These are phyloP conservation scores for Heliosperma pusillum DNA, from an alignment of 148 eudicot genomes.

Conservation along the genomic window DNA sequence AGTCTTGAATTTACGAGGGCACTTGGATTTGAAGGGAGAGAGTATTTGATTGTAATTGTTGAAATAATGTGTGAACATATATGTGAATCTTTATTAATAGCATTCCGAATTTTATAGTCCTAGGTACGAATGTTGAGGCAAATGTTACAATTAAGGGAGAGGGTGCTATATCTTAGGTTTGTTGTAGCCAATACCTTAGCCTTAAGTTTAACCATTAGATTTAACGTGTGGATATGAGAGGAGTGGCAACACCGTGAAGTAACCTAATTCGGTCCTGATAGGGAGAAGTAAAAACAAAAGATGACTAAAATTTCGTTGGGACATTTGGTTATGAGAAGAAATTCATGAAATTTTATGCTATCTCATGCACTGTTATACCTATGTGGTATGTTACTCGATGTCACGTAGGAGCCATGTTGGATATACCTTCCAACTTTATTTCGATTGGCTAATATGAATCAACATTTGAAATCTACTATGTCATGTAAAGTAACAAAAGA, in stretches of 20 bases:
- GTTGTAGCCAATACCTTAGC: not conserved
- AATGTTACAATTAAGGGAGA: not conserved
- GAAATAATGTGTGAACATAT: conserved; percentile 10
- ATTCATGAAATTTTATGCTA: not conserved
- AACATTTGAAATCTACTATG: too few species aligned
- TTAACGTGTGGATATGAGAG: not conserved
- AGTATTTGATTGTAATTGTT: conserved; percentile 3
- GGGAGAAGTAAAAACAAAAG: not conserved
- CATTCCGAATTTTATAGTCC: not conserved
- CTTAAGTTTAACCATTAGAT: not conserved
- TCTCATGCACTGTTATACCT: not conserved
- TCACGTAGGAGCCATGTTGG: not conserved
- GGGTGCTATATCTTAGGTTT: not conserved
- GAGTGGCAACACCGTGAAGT: not conserved
- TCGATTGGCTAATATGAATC: too few species aligned
- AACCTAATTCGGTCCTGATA: not conserved
- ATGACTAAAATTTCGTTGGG: not conserved
- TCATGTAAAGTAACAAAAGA: too few species aligned
- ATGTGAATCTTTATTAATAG: not conserved
- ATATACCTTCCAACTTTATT: not conserved
- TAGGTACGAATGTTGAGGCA: not conserved
- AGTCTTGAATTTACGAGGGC: not conserved
- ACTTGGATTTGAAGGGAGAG: not conserved
- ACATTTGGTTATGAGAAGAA: not conserved
- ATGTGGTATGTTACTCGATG: not conserved